Conservation (phyloP, 257 asterid genomes). For the Penstemon barbatus region DNA sequence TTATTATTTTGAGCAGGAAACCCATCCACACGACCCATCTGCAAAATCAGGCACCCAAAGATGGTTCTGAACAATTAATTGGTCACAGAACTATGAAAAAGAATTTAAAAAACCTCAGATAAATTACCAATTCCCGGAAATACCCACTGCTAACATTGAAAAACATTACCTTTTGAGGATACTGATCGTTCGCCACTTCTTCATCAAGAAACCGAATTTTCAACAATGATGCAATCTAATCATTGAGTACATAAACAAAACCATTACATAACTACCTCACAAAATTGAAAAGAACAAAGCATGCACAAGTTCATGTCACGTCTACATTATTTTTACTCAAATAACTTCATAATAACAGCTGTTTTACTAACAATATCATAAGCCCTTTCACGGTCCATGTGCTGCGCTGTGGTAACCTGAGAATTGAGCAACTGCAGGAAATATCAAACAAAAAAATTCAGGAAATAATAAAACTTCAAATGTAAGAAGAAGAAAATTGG, state of each 20-base stretch:
- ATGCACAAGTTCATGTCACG: conserved; percentile 15
- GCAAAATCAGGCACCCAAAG: conserved; percentile 14
- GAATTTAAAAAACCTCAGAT: not conserved
- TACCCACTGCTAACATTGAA: not conserved
- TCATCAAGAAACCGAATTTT: conserved; percentile 89
- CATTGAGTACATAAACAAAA: conserved; percentile 11
- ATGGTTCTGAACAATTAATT: conserved; percentile 17
- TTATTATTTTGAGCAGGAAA: conserved; percentile 61
- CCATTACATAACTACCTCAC: not conserved
- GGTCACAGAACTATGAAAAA: not conserved
- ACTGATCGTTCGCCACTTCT: conserved; percentile 61
- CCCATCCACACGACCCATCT: conserved; percentile 89
- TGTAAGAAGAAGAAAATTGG: not conserved
- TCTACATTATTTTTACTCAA: conserved; percentile 14
- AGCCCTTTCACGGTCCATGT: conserved; percentile 95
- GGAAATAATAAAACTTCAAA: not conserved
- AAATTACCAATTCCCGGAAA: not conserved
- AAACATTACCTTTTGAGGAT: conserved; percentile 67
- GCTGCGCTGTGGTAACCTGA: conserved; percentile 89
- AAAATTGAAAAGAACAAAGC: not conserved
- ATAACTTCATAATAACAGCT: not conserved
- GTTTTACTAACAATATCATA: conserved; percentile 79
- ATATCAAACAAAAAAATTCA: conserved; percentile 3
- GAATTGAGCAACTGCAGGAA: conserved; percentile 78
- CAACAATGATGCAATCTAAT: conserved; percentile 85